Evolutionary conservation across 768 basidiomycete species (phyloP).

Genomic region (Strobilomyces dryophilus): DNA sequence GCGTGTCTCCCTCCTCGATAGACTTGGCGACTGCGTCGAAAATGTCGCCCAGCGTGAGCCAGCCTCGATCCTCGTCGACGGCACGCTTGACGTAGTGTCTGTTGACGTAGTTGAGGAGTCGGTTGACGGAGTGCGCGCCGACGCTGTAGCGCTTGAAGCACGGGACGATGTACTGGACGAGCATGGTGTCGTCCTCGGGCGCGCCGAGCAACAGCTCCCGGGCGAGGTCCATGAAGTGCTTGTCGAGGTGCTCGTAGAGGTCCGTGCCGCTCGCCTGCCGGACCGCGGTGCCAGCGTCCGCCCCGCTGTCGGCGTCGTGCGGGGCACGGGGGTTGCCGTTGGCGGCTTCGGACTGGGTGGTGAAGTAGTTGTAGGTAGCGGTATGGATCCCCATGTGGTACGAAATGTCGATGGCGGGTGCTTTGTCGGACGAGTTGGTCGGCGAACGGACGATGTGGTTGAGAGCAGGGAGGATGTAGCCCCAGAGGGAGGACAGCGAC

Average conservation of each 20-base stretch:
- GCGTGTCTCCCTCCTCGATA: conserved; percentile 48
- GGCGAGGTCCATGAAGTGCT: conserved; percentile 59
- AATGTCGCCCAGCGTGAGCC: conserved; percentile 66
- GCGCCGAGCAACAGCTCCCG: conserved; percentile 59
- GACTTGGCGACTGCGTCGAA: conserved; percentile 56
- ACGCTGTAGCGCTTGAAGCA: conserved; percentile 67
- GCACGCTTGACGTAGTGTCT: conserved; percentile 73
- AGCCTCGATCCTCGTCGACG: conserved; percentile 74
- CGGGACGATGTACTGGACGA: conserved; percentile 68
- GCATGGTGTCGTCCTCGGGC: conserved; percentile 60
- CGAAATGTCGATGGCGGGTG: conserved; percentile 65
- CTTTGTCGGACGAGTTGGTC: conserved; percentile 53
- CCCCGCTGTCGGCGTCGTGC: conserved; percentile 6
- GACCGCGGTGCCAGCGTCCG: conserved; percentile 25
- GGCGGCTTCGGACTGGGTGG: conserved; percentile 49
- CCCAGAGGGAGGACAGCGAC: conserved; percentile 69
- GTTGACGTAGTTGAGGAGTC: conserved; percentile 71
- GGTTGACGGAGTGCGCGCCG: conserved; percentile 63
- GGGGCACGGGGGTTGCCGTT: conserved; percentile 29
- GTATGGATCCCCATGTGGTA: conserved; percentile 79
- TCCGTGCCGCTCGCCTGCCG: conserved; percentile 52
- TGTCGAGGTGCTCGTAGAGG: conserved; percentile 70
- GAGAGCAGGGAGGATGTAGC: conserved; percentile 68
- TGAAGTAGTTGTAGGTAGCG: conserved; percentile 80
- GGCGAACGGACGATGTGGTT: conserved; percentile 75